A percentile compares a stretch with the other conserved stretches of the same genome.
Conservation (phyloP, 805 yeast genomes). For the Hanseniaspora pseudoguilliermondii region DNA sequence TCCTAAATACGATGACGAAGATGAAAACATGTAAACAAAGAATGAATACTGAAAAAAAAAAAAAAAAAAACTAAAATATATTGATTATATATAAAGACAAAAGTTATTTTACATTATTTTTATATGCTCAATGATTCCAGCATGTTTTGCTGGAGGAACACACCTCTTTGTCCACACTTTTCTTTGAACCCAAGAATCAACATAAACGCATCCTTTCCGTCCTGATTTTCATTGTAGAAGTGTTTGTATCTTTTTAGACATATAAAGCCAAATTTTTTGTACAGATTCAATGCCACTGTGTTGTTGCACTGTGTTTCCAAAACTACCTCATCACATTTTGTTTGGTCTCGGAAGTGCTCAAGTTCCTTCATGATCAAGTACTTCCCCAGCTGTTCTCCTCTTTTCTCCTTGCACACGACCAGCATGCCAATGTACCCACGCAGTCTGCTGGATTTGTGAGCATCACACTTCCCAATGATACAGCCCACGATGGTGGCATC, state of each 20-base stretch:
- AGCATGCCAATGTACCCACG: slow-evolving; percentile 96
- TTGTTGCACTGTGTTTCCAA: slow-evolving; percentile 86
- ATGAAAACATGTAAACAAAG: slow-evolving; percentile 31
- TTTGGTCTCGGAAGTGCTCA: slow-evolving; percentile 47
- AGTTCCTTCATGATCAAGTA: slow-evolving; percentile 45
- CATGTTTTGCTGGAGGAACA: slow-evolving; percentile 28
- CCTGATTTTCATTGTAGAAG: slow-evolving; percentile 53
- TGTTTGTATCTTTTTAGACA: slow-evolving; percentile 68
- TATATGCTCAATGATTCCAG: neutral
- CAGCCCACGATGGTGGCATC: slow-evolving; percentile 52
- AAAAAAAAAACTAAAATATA: neutral
- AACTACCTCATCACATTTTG: slow-evolving; percentile 76
- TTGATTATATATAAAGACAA: neutral
- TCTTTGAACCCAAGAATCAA: slow-evolving; percentile 69
- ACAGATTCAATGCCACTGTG: slow-evolving; percentile 50
- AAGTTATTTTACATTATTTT: too few species aligned
- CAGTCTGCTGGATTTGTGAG: slow-evolving; percentile 47
- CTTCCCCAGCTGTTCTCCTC: slow-evolving; percentile 78
- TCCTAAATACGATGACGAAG: slow-evolving; percentile 84
- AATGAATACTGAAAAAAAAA: neutral
- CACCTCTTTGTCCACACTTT: slow-evolving; percentile 41
- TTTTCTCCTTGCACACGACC: slow-evolving; percentile 57
- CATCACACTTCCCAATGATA: slow-evolving; percentile 68
- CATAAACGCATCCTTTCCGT: slow-evolving; percentile 70
- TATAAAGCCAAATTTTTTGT: slow-evolving; percentile 66